Percentiles rank a stretch among this genome's conserved stretches.
phyloP scores from a whole-genome alignment of 208 protist genomes.

The Acanthamoeba sp. region DNA sequence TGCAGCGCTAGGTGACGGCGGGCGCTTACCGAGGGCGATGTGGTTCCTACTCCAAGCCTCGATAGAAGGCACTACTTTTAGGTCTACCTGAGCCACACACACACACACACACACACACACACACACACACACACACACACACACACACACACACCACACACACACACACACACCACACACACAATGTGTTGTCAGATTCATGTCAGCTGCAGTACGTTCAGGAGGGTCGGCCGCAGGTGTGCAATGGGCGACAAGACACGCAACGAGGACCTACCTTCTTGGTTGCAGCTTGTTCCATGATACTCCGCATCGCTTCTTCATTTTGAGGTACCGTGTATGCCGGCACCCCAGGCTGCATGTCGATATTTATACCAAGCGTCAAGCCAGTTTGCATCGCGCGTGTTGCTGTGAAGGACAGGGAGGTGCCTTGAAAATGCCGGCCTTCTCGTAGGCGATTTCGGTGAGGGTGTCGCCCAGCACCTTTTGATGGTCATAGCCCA shows the following conservation, averaged over 20 bases:
- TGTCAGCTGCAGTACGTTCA: too few species aligned
- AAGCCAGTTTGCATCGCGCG: too few species aligned
- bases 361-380: too few species aligned
- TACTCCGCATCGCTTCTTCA: constrained; percentile 66
- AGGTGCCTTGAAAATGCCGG: constrained; percentile 94
- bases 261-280: neutral
- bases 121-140: too few species aligned
- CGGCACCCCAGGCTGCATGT: neutral
- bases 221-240: too few species aligned
- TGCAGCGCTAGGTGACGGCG: too few species aligned
- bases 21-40: neutral
- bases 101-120: too few species aligned
- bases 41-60: neutral
- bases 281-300: neutral
- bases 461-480: constrained; percentile 95
- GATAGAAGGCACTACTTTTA: neutral
- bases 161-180: too few species aligned
- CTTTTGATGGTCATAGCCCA: constrained; percentile 95
- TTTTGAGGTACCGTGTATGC: constrained; percentile 43
- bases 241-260: neutral
- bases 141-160: too few species aligned
- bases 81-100: neutral
- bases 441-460: constrained; percentile 95
- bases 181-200: too few species aligned
- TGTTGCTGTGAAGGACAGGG: neutral